Conservation (phyloP, 2,329 filamentous ascomycete species). For the Ilyonectria destructans region DNA sequence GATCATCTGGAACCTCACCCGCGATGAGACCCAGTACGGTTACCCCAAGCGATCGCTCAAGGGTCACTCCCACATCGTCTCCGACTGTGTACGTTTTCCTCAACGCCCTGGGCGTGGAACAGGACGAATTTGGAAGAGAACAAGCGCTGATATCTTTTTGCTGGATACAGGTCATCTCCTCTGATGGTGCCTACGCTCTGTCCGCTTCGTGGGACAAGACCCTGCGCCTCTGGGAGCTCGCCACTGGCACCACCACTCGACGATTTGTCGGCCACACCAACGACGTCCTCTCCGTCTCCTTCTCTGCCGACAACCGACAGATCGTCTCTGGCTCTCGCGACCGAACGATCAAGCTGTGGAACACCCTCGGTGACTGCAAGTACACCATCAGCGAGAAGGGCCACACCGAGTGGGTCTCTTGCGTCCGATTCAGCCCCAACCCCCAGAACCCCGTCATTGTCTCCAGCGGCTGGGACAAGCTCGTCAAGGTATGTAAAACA, state of each 20-base stretch:
- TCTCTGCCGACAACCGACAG: conserved; percentile 99
- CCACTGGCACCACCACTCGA: conserved; percentile 96
- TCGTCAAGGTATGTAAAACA: conserved; percentile 90
- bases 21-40: conserved; percentile 97
- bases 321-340: conserved; percentile 99
- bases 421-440: conserved; percentile 99
- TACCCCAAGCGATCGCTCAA: conserved; percentile 99
- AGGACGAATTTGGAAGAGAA: conserved; percentile 17
- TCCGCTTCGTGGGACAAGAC: conserved; percentile 99
- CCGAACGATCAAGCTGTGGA: conserved; percentile 99
- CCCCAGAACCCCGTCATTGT: conserved; percentile 99
- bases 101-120: conserved; percentile 12
- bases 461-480: conserved; percentile 98
- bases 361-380: conserved; percentile 99
- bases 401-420: conserved; percentile 99
- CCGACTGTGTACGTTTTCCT: conserved; percentile 91
- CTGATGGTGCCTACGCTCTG: conserved; percentile 98
- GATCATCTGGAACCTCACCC: conserved; percentile 99
- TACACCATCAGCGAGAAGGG: conserved; percentile 99
- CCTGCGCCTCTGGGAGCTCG: conserved; percentile 98
- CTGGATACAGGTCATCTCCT: conserved; percentile 89
- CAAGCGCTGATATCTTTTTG: conserved; percentile 44
- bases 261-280: conserved; percentile 99
- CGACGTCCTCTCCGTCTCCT: conserved; percentile 99
- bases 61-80: conserved; percentile 99